Percentiles rank a stretch among this genome's conserved stretches.
These are phyloP conservation scores for Hibiscus syriacus DNA, from an alignment of 345 rosid genomes.

Conservation along the genomic window DNA sequence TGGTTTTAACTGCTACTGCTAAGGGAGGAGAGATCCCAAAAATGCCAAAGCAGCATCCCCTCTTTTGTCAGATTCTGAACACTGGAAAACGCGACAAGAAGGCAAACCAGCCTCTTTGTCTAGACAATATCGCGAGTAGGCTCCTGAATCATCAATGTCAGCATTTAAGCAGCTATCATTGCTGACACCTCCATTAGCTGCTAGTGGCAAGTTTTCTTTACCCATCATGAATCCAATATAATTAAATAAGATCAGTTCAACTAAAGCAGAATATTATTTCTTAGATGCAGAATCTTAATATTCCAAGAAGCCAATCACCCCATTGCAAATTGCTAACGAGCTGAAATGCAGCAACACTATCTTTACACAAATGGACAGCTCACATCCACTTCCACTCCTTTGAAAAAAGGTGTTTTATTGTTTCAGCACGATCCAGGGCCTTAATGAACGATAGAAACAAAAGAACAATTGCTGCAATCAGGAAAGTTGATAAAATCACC, in stretches of 20 bases:
- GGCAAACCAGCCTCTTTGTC: slow-evolving; percentile 67
- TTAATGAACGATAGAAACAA: neutral
- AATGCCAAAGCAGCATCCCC: slow-evolving; percentile 77
- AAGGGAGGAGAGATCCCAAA: slow-evolving; percentile 60
- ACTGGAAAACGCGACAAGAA: slow-evolving; percentile 91
- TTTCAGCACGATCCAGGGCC: slow-evolving; percentile 11
- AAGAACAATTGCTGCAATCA: neutral
- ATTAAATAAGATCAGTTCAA: slow-evolving; percentile 6
- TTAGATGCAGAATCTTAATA: slow-evolving; percentile 9
- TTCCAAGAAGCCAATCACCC: slow-evolving; percentile 3
- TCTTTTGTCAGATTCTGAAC: slow-evolving; percentile 77
- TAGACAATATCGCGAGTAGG: slow-evolving; percentile 37
- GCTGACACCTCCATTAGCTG: slow-evolving; percentile 31
- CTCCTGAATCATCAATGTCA: slow-evolving; percentile 35
- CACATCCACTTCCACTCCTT: slow-evolving; percentile 9
- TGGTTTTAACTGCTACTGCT: slow-evolving; percentile 32
- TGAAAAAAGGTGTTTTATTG: slow-evolving; percentile 11
- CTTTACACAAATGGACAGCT: slow-evolving; percentile 14
- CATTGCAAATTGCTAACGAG: neutral
- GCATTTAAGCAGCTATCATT: slow-evolving; percentile 28
- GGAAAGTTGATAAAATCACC: neutral
- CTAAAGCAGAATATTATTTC: neutral
- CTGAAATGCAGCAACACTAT: neutral
- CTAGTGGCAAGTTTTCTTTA: slow-evolving; percentile 44
- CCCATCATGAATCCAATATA: slow-evolving; percentile 41